phyloP scores from a whole-genome alignment of 306 rosid species.

The Fagus sylvatica region DNA sequence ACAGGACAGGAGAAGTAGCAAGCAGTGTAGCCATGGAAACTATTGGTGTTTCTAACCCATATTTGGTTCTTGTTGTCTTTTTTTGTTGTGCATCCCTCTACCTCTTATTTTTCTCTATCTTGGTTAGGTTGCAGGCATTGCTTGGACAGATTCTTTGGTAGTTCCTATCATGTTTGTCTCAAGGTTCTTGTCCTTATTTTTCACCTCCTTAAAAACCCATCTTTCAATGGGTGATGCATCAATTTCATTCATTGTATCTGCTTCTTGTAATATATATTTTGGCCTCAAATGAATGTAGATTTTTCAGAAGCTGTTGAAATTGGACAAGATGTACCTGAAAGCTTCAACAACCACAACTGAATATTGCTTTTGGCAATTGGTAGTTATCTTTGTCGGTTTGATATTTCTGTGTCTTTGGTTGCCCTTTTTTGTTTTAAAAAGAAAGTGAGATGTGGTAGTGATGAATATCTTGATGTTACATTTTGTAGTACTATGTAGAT shows the following conservation, averaged over 20 bases:
- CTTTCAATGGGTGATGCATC: constrained; percentile 22
- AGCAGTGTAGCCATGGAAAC: constrained; percentile 29
- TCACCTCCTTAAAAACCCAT: not conserved
- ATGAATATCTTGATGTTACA: constrained; percentile 39
- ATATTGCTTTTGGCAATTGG: constrained; percentile 47
- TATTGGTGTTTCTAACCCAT: constrained; percentile 43
- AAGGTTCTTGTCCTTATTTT: constrained; percentile 36
- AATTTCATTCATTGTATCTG: constrained; percentile 25
- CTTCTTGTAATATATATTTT: constrained; percentile 38
- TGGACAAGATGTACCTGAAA: constrained; percentile 44
- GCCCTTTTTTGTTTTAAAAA: constrained; percentile 18
- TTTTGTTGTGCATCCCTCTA: constrained; percentile 28
- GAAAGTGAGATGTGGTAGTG: constrained; percentile 14
- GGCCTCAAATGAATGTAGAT: constrained; percentile 54
- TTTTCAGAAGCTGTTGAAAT: constrained; percentile 48
- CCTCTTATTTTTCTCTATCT: constrained; percentile 40
- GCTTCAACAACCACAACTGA: constrained; percentile 49
- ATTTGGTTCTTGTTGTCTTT: constrained; percentile 14
- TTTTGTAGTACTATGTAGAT: constrained; percentile 34
- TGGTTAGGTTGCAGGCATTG: constrained; percentile 57
- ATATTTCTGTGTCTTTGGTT: constrained; percentile 22
- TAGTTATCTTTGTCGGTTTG: constrained; percentile 48
- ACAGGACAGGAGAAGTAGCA: constrained; percentile 31
- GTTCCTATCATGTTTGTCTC: constrained; percentile 28
- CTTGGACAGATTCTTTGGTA: constrained; percentile 43